Conservation (phyloP, 805 yeast genomes). For the Ogataea salicorniae region DNA sequence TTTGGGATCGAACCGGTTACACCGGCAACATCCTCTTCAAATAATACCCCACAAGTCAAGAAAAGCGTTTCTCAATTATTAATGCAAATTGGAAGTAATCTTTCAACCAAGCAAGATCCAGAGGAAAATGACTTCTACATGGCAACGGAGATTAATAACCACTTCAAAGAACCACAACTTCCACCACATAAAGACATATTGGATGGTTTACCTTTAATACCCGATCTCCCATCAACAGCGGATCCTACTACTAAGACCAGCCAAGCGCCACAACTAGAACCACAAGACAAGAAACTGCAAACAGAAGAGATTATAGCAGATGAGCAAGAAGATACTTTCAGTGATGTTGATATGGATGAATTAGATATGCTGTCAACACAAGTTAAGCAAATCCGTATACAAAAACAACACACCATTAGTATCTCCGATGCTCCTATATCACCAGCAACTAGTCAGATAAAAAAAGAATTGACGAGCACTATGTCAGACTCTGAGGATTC, state of each 20-base stretch:
- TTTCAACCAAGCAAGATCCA: background rate
- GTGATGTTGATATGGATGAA: conserved; percentile 29
- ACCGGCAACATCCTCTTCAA: conserved; percentile 1
- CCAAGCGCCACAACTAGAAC: background rate
- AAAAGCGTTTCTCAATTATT: conserved; percentile 24
- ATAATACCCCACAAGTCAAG: background rate
- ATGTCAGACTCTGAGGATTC: conserved; percentile 10
- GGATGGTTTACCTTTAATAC: background rate
- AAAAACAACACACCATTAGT: background rate
- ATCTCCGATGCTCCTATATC: background rate
- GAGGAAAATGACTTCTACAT: background rate
- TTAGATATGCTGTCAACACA: conserved; percentile 16
- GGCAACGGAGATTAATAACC: too few species aligned
- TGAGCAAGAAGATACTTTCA: conserved; percentile 19
- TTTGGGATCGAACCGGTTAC: conserved; percentile 1
- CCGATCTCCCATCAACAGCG: background rate
- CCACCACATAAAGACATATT: background rate
- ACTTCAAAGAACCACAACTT: too few species aligned
- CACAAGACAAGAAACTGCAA: background rate
- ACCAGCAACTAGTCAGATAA: background rate
- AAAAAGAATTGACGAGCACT: background rate
- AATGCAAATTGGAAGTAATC: conserved; percentile 19
- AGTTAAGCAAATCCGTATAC: conserved; percentile 3
- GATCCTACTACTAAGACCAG: background rate
- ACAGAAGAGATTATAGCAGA: conserved; percentile 1